phyloP scores from a whole-genome alignment of 2,329 filamentous ascomycete genomes.

The Colletotrichum neosansevieriae region DNA sequence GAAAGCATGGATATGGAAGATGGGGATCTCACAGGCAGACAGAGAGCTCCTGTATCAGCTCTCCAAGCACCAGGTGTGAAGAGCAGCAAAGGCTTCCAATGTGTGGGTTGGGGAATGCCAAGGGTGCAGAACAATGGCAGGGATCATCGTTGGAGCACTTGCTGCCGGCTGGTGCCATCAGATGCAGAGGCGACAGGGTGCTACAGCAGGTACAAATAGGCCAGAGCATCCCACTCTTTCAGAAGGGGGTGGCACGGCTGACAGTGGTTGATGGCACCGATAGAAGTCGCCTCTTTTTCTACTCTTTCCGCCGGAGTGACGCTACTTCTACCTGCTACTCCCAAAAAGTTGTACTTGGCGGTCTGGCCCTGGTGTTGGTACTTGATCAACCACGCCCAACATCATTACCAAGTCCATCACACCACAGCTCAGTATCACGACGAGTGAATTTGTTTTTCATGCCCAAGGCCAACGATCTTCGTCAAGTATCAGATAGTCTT shows the following conservation, averaged over 20 bases:
- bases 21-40: slow-evolving; percentile 1
- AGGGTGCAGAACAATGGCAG: slow-evolving; percentile 4
- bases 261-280: slow-evolving; percentile 13
- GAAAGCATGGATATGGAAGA: not conserved
- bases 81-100: not conserved
- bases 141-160: slow-evolving; percentile 9
- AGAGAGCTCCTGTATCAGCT: slow-evolving; percentile 7
- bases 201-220: slow-evolving; percentile 39
- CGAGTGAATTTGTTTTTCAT: not conserved
- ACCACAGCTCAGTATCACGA: slow-evolving; percentile 14
- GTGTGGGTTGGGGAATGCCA: not conserved
- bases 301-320: not conserved
- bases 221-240: slow-evolving; percentile 34
- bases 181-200: not conserved
- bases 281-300: not conserved
- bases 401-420: slow-evolving; percentile 14
- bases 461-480: not conserved
- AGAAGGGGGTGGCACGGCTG: slow-evolving; percentile 33
- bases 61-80: not conserved
- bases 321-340: not conserved
- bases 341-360: slow-evolving; percentile 5
- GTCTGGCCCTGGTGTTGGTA: no score
- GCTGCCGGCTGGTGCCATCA: slow-evolving; percentile 25
- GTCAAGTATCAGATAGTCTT: not conserved
- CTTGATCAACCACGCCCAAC: not conserved